Evolutionary conservation across 345 rosid genomes (phyloP).

Genomic region (Pugionium dolabratum): DNA sequence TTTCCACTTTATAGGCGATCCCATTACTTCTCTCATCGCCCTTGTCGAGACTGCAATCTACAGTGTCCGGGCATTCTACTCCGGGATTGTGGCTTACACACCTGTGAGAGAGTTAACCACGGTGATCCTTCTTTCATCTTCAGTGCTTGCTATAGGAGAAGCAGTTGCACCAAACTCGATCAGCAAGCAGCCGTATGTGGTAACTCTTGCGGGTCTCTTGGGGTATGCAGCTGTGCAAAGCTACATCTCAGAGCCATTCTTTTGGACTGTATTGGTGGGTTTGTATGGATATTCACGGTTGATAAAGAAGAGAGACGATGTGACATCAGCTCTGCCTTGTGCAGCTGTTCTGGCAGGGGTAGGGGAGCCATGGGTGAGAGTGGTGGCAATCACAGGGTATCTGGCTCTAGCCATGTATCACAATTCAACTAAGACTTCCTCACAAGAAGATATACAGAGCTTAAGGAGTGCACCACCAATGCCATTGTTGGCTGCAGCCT

Average conservation of each 20-base stretch:
- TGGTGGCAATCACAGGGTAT: slow-evolving; percentile 54
- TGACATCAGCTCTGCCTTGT: slow-evolving; percentile 72
- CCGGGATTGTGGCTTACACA: slow-evolving; percentile 64
- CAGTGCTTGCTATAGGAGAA: slow-evolving; percentile 79
- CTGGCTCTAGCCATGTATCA: slow-evolving; percentile 65
- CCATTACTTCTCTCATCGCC: slow-evolving; percentile 57
- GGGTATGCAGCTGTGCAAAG: slow-evolving; percentile 77
- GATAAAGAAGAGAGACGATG: slow-evolving; percentile 72
- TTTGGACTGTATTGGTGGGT: slow-evolving; percentile 75
- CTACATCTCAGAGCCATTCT: slow-evolving; percentile 72
- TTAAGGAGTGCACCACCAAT: slow-evolving; percentile 52
- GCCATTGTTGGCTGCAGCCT: slow-evolving; percentile 68
- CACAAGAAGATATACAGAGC: slow-evolving; percentile 50
- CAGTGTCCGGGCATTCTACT: slow-evolving; percentile 66
- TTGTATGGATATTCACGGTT: slow-evolving; percentile 61
- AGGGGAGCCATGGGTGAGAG: slow-evolving; percentile 90
- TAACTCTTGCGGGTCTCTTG: slow-evolving; percentile 65
- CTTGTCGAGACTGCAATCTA: slow-evolving; percentile 58
- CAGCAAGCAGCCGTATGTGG: slow-evolving; percentile 59
- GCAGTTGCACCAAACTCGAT: slow-evolving; percentile 65
- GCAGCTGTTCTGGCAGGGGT: slow-evolving; percentile 82
- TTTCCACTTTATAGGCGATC: slow-evolving; percentile 80
- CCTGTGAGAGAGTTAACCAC: slow-evolving; percentile 65
- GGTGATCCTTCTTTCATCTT: slow-evolving; percentile 66
- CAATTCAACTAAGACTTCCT: slow-evolving; percentile 49